phyloP scores from a whole-genome alignment of 1,284 basidiomycete genomes.

The Coniophora puteana region DNA sequence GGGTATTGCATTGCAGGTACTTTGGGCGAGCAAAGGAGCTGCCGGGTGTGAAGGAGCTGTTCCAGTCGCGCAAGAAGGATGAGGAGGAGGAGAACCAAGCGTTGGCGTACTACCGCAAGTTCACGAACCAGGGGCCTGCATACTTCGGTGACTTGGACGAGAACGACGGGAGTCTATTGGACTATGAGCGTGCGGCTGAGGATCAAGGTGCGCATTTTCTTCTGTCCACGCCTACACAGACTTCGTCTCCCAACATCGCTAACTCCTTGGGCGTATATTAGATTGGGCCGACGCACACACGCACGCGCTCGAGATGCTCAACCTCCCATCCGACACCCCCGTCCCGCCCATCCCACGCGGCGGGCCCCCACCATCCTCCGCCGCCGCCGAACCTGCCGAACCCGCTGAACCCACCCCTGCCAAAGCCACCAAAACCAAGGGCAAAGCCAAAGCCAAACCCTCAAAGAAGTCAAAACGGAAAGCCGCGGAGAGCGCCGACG shows the following conservation, averaged over 20 bases:
- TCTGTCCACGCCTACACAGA: conserved; percentile 5
- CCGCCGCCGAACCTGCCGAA: conserved; percentile 17
- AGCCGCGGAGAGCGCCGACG: conserved; percentile 41
- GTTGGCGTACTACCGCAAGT: conserved; percentile 82
- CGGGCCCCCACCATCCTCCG: conserved; percentile 7
- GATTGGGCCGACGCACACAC: conserved; percentile 73
- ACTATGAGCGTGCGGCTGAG: conserved; percentile 71
- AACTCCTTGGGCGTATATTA: conserved; percentile 21
- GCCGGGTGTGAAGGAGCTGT: conserved; percentile 93
- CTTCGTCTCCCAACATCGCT: background rate
- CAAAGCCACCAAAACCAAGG: conserved; percentile 11
- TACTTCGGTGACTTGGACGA: conserved; percentile 96
- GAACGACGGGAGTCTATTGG: conserved; percentile 60
- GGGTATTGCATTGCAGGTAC: conserved; percentile 69
- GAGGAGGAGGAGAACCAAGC: conserved; percentile 84
- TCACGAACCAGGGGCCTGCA: conserved; percentile 80
- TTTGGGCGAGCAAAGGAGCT: conserved; percentile 97
- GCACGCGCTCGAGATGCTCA: conserved; percentile 53
- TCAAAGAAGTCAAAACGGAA: conserved; percentile 45
- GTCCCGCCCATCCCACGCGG: conserved; percentile 47
- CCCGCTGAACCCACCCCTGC: conserved; percentile 17
- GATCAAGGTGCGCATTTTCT: conserved; percentile 57
- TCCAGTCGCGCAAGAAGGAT: conserved; percentile 78
- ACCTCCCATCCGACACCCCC: conserved; percentile 47
- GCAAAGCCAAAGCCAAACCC: background rate